phyloP scores from a whole-genome alignment of 306 rosid genomes.

The Malus orientalis region DNA sequence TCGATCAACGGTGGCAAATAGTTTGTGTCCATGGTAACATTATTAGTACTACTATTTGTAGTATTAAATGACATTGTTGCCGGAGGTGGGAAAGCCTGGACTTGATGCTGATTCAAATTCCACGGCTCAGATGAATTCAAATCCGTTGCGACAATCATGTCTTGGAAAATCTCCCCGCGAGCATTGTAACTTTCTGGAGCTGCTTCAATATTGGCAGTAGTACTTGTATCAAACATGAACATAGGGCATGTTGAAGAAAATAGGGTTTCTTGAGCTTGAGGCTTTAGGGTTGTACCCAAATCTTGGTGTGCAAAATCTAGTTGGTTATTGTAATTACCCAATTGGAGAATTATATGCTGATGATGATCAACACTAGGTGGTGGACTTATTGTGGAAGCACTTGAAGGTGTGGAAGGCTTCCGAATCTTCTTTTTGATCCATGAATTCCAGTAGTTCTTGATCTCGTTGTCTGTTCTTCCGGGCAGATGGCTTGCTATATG shows the following conservation, averaged over 20 bases:
- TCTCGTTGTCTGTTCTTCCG: slow-evolving; percentile 95
- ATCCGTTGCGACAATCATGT: slow-evolving; percentile 13
- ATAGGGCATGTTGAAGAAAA: slow-evolving; percentile 64
- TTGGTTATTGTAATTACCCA: slow-evolving; percentile 27
- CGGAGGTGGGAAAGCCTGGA: slow-evolving; percentile 34
- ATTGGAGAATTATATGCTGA: slow-evolving; percentile 24
- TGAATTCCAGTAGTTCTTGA: slow-evolving; percentile 96
- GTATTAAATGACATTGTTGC: slow-evolving; percentile 16
- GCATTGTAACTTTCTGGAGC: slow-evolving; percentile 9
- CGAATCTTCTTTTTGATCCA: slow-evolving; percentile 94
- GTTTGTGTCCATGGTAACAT: slow-evolving; percentile 20
- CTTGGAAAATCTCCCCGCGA: slow-evolving; percentile 44
- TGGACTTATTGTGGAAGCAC: slow-evolving; percentile 4
- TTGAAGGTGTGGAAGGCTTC: slow-evolving; percentile 47
- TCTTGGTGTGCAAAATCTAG: slow-evolving; percentile 44
- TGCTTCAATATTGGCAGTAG: slow-evolving; percentile 21
- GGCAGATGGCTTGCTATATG: slow-evolving; percentile 97
- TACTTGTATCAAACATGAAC: slow-evolving; percentile 75
- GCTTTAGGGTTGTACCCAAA: not conserved
- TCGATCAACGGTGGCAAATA: slow-evolving; percentile 80
- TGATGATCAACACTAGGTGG: slow-evolving; percentile 5
- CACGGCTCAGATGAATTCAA: slow-evolving; percentile 48
- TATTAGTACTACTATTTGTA: not conserved
- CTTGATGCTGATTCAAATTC: slow-evolving; percentile 54
- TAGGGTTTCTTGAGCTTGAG: slow-evolving; percentile 15